Conservation (phyloP, 2,329 filamentous ascomycete species). For the Fusarium pseudocircinatum region DNA sequence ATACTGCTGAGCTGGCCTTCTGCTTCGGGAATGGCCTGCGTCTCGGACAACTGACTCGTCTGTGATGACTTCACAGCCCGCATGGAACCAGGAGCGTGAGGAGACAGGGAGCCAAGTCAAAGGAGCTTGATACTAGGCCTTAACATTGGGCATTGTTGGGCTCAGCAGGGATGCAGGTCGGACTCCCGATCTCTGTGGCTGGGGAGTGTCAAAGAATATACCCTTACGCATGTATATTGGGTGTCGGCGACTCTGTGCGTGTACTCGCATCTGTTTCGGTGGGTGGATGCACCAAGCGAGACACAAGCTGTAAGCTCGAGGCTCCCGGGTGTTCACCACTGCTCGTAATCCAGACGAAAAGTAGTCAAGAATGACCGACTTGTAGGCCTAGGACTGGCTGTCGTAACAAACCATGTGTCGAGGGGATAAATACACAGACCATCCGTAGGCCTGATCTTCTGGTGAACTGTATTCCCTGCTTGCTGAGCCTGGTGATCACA, state of each 20-base stretch:
- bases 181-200: slow-evolving; percentile 33
- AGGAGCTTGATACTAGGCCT: slow-evolving; percentile 17
- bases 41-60: slow-evolving; percentile 39
- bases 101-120: slow-evolving; percentile 8
- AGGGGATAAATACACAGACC: slow-evolving; percentile 25
- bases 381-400: slow-evolving; percentile 24
- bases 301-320: slow-evolving; percentile 28
- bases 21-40: slow-evolving; percentile 47
- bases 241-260: slow-evolving; percentile 17
- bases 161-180: slow-evolving; percentile 33
- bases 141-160: slow-evolving; percentile 42
- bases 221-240: slow-evolving; percentile 30
- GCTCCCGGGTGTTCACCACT: slow-evolving; percentile 25
- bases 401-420: slow-evolving; percentile 18
- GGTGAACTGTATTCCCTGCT: slow-evolving; percentile 13
- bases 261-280: slow-evolving; percentile 24
- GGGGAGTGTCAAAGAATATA: slow-evolving; percentile 30
- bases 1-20: slow-evolving; percentile 46
- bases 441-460: slow-evolving; percentile 15
- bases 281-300: slow-evolving; percentile 33
- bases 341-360: slow-evolving; percentile 25
- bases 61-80: slow-evolving; percentile 43
- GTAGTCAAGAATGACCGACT: slow-evolving; percentile 26
- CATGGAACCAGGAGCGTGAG: slow-evolving; percentile 38
- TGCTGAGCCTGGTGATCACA: slow-evolving; percentile 31